These are phyloP conservation scores for Symmetrospora coprosmae DNA, from an alignment of 768 basidiomycete genomes.

Conservation along the genomic window DNA sequence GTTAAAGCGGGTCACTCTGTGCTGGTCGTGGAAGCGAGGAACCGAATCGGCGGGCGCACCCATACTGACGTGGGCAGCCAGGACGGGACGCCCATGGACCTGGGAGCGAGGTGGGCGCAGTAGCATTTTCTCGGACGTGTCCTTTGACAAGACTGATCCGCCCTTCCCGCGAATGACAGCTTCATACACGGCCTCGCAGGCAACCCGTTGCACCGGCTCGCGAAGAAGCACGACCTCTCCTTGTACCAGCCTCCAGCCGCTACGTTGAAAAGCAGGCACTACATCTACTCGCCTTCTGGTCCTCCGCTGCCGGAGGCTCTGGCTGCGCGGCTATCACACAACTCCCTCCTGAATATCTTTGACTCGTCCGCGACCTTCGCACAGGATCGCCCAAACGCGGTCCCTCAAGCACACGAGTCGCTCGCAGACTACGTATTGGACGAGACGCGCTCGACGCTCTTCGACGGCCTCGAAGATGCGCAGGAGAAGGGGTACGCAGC, in stretches of 20 bases:
- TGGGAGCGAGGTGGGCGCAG: conserved; percentile 3
- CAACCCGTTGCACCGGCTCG: conserved; percentile 1
- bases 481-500: not conserved
- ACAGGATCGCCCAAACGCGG: not conserved
- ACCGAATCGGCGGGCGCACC: conserved; percentile 16
- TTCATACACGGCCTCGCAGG: conserved; percentile 21
- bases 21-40: conserved; percentile 6
- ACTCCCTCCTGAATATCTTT: conserved; percentile 3
- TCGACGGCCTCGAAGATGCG: not conserved
- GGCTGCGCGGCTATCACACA: not conserved
- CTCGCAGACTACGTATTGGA: conserved; percentile 1
- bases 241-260: not conserved
- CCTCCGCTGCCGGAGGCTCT: conserved; percentile 10
- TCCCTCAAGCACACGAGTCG: not conserved
- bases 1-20: conserved; percentile 1
- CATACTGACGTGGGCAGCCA: not conserved
- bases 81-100: not conserved
- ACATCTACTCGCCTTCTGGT: not conserved
- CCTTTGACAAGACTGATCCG: not conserved
- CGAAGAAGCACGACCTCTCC: conserved; percentile 8
- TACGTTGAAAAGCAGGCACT: not conserved
- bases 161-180: not conserved
- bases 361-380: not conserved
- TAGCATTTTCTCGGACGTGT: not conserved
- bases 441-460: not conserved